Evolutionary conservation across 306 rosid species (phyloP), one percentile per base, ranked within the genome.

Genomic region (Dalbergia oliveri): DNA sequence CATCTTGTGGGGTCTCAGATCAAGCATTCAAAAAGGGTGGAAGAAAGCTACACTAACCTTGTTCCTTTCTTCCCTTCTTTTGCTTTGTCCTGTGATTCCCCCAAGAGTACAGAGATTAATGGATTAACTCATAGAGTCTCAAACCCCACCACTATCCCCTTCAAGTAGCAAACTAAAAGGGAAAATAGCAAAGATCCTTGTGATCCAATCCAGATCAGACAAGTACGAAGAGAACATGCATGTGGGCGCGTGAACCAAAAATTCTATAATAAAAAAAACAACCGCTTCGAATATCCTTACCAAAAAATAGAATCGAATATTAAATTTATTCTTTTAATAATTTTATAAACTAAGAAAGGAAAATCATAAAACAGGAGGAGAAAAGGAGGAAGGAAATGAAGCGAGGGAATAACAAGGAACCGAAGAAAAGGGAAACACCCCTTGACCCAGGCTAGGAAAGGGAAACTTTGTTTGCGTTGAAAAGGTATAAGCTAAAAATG

Each of bases 131-230:
- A n/a, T n/a, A 86, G 75, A 61, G 41, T 37, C 7, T 16, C 78
- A 79, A 83, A 88, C 92, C 68, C 90, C 92, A 79, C 84, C 83
- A 51, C 82, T 84, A 79, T 3, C 50, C 64, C 81, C 35, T 4
- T 76, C 85, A 86, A 84, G 90, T 85, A 75, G 83, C 70, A 77
- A 81, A 86, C 89, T 83, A 86, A 77, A 83, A 73, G 81, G 82
- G 79, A 35, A 89, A 87, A 84, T 85, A 73, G 86, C 91, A 88
- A 87, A 85, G 88, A 92, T 83, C 90, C 88, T 86, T 88, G 87
- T 83, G 97, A 93, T 93, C 96, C 96, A 93, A 95, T 91, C 97
- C 97, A 90, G 97, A 95, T 95, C 97, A 94, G 97, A 92, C 94
- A 91, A 87, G 88, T 85, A 86, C 77, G 81, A 83, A 66, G 77